These are phyloP conservation scores for Lagenidium sp. DNA, from an alignment of 352 stramenopile genomes.

Conservation along the genomic window DNA sequence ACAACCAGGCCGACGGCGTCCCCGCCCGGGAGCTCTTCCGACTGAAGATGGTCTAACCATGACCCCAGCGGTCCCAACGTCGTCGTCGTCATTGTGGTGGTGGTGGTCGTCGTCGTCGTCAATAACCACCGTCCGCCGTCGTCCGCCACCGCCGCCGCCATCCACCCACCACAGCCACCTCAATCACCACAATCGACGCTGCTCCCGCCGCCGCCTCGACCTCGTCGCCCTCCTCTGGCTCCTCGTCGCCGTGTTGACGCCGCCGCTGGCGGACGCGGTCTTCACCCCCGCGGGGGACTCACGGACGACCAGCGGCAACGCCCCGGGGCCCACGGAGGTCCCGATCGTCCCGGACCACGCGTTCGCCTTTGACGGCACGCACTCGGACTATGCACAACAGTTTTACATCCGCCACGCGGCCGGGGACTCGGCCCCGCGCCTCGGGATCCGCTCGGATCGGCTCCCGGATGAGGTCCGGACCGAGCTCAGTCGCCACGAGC, in stretches of 20 bases:
- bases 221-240: neutral
- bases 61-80: no score
- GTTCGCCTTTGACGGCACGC: conserved; percentile 41
- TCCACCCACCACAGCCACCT: neutral
- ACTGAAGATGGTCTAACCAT: no score
- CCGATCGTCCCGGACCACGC: conserved; percentile 23
- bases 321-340: neutral
- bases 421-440: conserved; percentile 19
- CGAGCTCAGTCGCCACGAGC: conserved; percentile 21
- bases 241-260: neutral
- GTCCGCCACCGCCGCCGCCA: neutral
- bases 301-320: no score
- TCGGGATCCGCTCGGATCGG: conserved; percentile 11
- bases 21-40: no score
- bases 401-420: conserved; percentile 39
- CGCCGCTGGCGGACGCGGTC: no score
- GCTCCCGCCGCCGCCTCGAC: no score
- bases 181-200: no score
- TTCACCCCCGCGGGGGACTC: no score
- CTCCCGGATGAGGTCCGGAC: conserved; percentile 22
- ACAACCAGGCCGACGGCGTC: no score
- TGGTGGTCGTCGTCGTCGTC: no score
- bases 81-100: no score
- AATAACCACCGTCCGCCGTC: no score
- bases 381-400: conserved; percentile 67